phyloP scores from a whole-genome alignment of 148 eudicot species.

The Heliosperma pusillum region DNA sequence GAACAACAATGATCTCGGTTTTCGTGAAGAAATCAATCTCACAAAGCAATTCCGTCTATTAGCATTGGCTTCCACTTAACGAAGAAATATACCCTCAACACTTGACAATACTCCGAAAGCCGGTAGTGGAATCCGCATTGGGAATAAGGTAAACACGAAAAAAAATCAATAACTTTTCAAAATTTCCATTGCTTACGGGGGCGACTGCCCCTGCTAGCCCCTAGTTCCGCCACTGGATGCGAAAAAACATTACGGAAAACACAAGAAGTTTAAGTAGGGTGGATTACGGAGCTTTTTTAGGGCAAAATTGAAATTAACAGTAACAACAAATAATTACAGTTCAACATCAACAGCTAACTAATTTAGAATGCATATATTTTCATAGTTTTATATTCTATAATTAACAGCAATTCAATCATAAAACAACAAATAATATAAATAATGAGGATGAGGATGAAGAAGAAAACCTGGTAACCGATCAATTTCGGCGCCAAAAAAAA shows the following conservation, averaged over 20 bases:
- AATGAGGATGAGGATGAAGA: neutral
- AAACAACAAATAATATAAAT: neutral
- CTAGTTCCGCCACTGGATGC: too few species aligned
- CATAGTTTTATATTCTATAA: neutral
- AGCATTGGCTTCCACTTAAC: too few species aligned
- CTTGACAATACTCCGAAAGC: too few species aligned
- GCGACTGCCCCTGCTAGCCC: too few species aligned
- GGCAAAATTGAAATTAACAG: neutral
- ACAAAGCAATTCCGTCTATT: neutral
- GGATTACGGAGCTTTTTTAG: neutral
- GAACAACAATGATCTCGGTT: neutral
- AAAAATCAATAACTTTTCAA: too few species aligned
- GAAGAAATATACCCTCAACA: too few species aligned
- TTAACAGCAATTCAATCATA: neutral
- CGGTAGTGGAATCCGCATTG: too few species aligned
- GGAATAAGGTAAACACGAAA: too few species aligned
- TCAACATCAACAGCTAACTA: neutral
- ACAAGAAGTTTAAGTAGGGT: neutral
- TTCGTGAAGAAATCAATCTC: neutral
- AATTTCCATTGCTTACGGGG: too few species aligned
- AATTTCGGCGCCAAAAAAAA: neutral
- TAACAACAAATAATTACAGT: neutral
- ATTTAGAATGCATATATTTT: neutral
- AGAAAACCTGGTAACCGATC: neutral
- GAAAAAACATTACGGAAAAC: too few species aligned